Percentiles rank a stretch among this genome's conserved stretches.
These are phyloP conservation scores for Ensete ventricosum DNA, from an alignment of 176 grass and related monocot species.

Conservation along the genomic window DNA sequence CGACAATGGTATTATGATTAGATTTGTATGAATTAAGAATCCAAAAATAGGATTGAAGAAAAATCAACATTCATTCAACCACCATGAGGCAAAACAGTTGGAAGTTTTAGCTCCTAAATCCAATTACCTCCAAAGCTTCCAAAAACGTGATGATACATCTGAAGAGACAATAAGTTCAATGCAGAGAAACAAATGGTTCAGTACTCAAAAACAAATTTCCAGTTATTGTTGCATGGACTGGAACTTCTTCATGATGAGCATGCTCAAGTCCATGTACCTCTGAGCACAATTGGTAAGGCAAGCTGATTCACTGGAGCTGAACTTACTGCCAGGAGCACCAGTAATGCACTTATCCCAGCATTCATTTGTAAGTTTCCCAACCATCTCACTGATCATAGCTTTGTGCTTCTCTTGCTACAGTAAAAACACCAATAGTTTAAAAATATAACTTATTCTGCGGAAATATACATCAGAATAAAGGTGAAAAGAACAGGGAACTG, in stretches of 20 bases:
- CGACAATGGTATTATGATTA: no score
- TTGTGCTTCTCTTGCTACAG: constrained; percentile 59
- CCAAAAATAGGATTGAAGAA: no score
- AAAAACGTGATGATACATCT: no score
- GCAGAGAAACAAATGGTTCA: no score
- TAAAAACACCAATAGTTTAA: not conserved
- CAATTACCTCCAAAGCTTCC: no score
- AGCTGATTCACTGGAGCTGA: constrained; percentile 47
- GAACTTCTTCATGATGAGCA: constrained; percentile 35
- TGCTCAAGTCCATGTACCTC: constrained; percentile 54
- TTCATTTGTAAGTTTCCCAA: constrained; percentile 52
- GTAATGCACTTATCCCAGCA: constrained; percentile 92
- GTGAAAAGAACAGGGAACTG: not conserved
- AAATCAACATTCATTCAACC: no score
- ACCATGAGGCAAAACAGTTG: no score
- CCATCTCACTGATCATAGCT: constrained; percentile 49
- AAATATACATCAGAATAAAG: not conserved
- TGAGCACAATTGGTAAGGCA: constrained; percentile 74
- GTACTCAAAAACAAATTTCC: not conserved
- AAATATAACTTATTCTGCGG: not conserved
- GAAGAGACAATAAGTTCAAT: no score
- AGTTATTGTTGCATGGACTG: constrained; percentile 12
- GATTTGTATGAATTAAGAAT: no score
- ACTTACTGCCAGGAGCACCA: constrained; percentile 56
- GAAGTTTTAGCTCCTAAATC: no score